These are phyloP conservation scores for Sporisorium sorghi DNA, from an alignment of 1,284 basidiomycete genomes.

Conservation along the genomic window DNA sequence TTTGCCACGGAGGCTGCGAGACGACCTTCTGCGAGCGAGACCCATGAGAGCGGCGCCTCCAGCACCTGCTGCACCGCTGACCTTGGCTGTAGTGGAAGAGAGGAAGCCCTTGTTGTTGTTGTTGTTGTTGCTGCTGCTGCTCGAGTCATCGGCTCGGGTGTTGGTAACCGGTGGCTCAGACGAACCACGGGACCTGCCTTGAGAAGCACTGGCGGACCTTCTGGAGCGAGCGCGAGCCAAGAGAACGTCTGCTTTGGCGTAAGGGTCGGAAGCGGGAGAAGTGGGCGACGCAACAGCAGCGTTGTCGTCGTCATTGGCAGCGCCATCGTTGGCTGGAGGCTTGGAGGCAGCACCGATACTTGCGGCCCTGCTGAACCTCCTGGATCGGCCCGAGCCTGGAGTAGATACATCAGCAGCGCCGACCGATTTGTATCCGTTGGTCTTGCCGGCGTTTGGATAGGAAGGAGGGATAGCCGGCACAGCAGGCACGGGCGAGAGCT, in stretches of 20 bases:
- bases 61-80: constrained; percentile 28
- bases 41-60: constrained; percentile 25
- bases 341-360: constrained; percentile 14
- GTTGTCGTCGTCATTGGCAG: not conserved
- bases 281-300: not conserved
- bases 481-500: constrained; percentile 18
- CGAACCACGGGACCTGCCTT: constrained; percentile 5
- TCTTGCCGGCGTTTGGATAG: constrained; percentile 7
- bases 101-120: constrained; percentile 22
- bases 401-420: not conserved
- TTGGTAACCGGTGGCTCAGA: constrained; percentile 11
- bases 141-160: constrained; percentile 1
- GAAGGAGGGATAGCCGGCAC: constrained; percentile 22
- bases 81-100: constrained; percentile 36
- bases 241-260: constrained; percentile 33
- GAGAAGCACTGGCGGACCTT: constrained; percentile 15
- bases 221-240: constrained; percentile 38
- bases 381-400: constrained; percentile 14
- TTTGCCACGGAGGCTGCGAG: constrained; percentile 22
- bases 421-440: constrained; percentile 37
- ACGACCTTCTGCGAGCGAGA: constrained; percentile 29
- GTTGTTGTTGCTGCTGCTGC: constrained; percentile 2
- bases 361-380: constrained; percentile 27
- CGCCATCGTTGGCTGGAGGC: not conserved
- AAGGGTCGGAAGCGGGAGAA: constrained; percentile 19